Base-by-base conservation (phyloP, 1,139 yeast species). In the Blastobotrys serpentis region DNA sequence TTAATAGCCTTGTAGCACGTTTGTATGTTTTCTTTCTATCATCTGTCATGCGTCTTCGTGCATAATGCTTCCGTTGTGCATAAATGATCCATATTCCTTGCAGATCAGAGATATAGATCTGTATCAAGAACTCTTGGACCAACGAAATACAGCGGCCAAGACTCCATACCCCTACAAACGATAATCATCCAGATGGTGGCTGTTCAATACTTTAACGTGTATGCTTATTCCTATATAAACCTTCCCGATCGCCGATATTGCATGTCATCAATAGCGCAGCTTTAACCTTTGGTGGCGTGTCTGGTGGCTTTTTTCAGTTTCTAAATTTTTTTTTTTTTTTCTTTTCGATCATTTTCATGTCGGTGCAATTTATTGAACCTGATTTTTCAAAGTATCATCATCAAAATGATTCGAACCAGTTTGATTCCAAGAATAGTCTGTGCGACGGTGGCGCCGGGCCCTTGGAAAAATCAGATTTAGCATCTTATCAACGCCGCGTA, bases 401-500 rank as follows among this genome's bases (percentile, higher is more conserved):
- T 11, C 52, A 50, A 17, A 38, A n/a, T n/a, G n/a, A n/a, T n/a
- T n/a, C n/a, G n/a, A n/a, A n/a, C n/a, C n/a, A n/a, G n/a, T n/a
- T n/a, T n/a, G n/a, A n/a, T n/a, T n/a, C n/a, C n/a, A n/a, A n/a
- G n/a, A n/a, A n/a, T n/a, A n/a, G n/a, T n/a, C n/a, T n/a, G n/a
- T n/a, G n/a, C n/a, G n/a, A n/a, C n/a, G n/a, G n/a, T n/a, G n/a
- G n/a, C n/a, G n/a, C n/a, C n/a, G n/a, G n/a, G n/a, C n/a, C n/a
- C n/a, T n/a, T n/a, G n/a, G n/a, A n/a, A n/a, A n/a, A n/a, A n/a
- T n/a, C n/a, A n/a, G n/a, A n/a, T n/a, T n/a, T n/a, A n/a, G n/a
- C n/a, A n/a, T 52, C 61, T 8, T 60, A 57, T 46, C 48, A 46
- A 22, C 46, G 60, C 17, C 46, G 64, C 23, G 63, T 61, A 8